A percentile compares a stretch with the other conserved stretches of the same genome.
Conservation (phyloP, 495 filamentous ascomycete species). For the Aspergillus incahuasiensis region DNA sequence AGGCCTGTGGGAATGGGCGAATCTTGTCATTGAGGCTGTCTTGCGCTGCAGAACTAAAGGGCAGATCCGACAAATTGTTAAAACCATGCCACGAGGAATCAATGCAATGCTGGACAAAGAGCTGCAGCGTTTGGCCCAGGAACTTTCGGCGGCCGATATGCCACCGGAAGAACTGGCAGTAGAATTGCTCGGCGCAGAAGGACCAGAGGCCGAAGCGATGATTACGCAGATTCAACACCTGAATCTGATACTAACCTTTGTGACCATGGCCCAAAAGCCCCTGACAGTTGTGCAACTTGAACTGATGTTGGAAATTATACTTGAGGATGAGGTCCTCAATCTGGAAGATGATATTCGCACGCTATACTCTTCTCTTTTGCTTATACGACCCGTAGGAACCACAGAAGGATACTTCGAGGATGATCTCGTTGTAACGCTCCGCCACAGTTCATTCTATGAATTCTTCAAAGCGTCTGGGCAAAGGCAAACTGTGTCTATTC, state of each 20-base stretch:
- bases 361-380: not conserved
- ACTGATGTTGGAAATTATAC: not conserved
- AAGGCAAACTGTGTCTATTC: not conserved
- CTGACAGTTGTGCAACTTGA: conserved; percentile 6
- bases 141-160: not conserved
- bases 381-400: not conserved
- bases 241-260: conserved; percentile 11
- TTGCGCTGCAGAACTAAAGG: conserved; percentile 13
- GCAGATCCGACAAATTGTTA: conserved; percentile 13
- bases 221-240: conserved; percentile 10
- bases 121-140: conserved; percentile 10
- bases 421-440: not conserved
- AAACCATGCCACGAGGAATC: conserved; percentile 11
- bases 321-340: not conserved
- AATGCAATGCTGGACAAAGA: conserved; percentile 13
- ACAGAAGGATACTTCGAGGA: not conserved
- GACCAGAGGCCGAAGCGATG: not conserved
- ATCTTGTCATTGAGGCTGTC: conserved; percentile 16
- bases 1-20: conserved; percentile 22
- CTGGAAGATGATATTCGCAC: conserved; percentile 5
- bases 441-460: not conserved
- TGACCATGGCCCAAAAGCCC: conserved; percentile 11
- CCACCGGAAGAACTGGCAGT: too few relatives aligned
- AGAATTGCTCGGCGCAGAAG: too few relatives aligned
- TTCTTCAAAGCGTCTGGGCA: not conserved